A percentile compares a stretch with the other conserved stretches of the same genome.
phyloP scores from a whole-genome alignment of 768 basidiomycete genomes.

The Cubamyces lactineus region DNA sequence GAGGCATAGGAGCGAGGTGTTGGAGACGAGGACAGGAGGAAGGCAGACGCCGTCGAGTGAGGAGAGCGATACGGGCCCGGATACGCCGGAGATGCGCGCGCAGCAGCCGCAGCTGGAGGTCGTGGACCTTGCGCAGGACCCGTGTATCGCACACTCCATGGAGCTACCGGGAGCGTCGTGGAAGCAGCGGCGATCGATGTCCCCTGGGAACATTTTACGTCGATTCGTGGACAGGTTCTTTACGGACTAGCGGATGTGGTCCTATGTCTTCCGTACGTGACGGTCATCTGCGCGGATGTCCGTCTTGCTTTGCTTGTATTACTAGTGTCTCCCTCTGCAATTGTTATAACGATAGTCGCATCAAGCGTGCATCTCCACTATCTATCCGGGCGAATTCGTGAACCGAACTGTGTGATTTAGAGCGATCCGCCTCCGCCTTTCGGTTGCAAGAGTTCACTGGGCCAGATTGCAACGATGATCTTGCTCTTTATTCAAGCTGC shows the following conservation, averaged over 20 bases:
- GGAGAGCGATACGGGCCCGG: conserved; percentile 2
- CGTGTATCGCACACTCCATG: not conserved
- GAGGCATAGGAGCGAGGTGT: not conserved
- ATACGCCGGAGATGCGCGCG: conserved; percentile 15
- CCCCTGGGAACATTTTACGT: conserved; percentile 21
- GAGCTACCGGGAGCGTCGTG: not conserved
- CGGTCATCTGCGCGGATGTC: too few relatives aligned
- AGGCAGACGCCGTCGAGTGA: conserved; percentile 4
- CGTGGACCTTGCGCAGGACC: not conserved
- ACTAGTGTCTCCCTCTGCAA: too few relatives aligned
- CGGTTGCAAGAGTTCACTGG: too few relatives aligned
- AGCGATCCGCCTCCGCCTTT: too few relatives aligned
- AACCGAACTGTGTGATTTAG: too few relatives aligned
- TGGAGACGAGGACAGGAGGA: not conserved
- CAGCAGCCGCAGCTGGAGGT: conserved; percentile 12
- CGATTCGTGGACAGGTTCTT: conserved; percentile 27
- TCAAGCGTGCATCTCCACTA: too few relatives aligned
- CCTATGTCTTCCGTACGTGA: not conserved
- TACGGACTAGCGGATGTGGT: conserved; percentile 13
- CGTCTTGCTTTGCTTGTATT: too few relatives aligned
- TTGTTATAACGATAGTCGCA: too few relatives aligned
- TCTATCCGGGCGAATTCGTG: too few relatives aligned
- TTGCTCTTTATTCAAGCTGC: too few relatives aligned
- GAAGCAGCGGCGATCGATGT: conserved; percentile 5
- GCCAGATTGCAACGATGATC: too few relatives aligned